A percentile compares a stretch with the other conserved stretches of the same genome.
Evolutionary conservation across 2,329 filamentous ascomycete genomes (phyloP).

Genomic region (Ascocoryne sarcoides): DNA sequence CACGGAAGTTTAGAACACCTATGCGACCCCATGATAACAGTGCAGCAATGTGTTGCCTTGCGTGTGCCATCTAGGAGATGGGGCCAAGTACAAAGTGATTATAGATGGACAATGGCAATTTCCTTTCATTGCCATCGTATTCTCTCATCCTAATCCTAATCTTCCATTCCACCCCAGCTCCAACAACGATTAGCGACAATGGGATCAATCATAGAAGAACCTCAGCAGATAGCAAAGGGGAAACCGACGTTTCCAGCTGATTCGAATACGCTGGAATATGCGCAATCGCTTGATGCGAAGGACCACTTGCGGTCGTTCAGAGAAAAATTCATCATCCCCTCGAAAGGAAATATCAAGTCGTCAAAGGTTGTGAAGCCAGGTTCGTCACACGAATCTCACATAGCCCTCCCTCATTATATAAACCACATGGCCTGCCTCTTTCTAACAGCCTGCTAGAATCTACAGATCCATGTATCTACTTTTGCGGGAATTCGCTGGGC

Average conservation of each 20-base stretch:
- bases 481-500: constrained; percentile 85
- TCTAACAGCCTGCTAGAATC: constrained; percentile 6
- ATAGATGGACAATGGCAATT: not conserved
- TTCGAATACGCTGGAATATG: constrained; percentile 40
- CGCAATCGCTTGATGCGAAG: constrained; percentile 46
- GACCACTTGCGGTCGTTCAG: constrained; percentile 55
- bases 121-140: not conserved
- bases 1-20: too few relatives aligned
- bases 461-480: constrained; percentile 56
- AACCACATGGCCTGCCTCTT: constrained; percentile 6
- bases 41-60: not conserved
- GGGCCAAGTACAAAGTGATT: constrained; percentile 7
- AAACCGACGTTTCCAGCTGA: constrained; percentile 39
- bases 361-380: constrained; percentile 41
- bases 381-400: constrained; percentile 10
- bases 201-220: constrained; percentile 21
- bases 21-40: not conserved
- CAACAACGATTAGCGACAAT: constrained; percentile 9
- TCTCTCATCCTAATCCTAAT: not conserved
- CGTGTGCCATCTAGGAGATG: not conserved
- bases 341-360: constrained; percentile 60
- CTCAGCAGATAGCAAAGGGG: constrained; percentile 5
- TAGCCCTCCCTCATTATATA: constrained; percentile 9
- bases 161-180: not conserved
- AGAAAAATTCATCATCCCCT: constrained; percentile 68